A percentile compares a stretch with the other conserved stretches of the same genome.
Conservation (phyloP, 345 rosid species). For the Dipteronia sinensis region DNA sequence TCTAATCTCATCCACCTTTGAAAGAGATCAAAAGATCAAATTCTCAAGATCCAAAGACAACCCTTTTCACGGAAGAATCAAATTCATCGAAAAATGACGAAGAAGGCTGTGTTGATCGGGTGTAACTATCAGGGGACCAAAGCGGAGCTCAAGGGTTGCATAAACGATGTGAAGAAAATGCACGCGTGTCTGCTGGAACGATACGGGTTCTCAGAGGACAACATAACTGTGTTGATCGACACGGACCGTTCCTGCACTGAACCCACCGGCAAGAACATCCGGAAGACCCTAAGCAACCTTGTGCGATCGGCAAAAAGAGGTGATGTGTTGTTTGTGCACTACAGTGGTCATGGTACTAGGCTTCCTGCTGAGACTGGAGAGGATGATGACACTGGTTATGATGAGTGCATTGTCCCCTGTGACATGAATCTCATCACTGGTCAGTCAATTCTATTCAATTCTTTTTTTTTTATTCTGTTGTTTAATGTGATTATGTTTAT, state of each 20-base stretch:
- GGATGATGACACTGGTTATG: slow-evolving; percentile 92
- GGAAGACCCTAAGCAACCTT: slow-evolving; percentile 55
- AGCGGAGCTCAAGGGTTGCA: slow-evolving; percentile 87
- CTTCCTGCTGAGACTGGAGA: slow-evolving; percentile 96
- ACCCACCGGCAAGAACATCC: slow-evolving; percentile 84
- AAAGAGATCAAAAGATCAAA: not conserved
- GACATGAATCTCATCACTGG: slow-evolving; percentile 94
- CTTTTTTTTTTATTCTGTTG: not conserved
- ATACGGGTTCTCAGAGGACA: slow-evolving; percentile 62
- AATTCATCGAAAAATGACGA: slow-evolving; percentile 44
- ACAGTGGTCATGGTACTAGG: slow-evolving; percentile 98
- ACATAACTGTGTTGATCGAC: slow-evolving; percentile 72
- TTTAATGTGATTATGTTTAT: not conserved
- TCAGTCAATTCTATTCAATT: slow-evolving; percentile 8
- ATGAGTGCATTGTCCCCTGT: slow-evolving; percentile 92
- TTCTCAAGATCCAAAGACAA: not conserved
- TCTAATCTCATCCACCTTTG: not conserved
- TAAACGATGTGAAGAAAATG: slow-evolving; percentile 81
- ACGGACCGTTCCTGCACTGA: slow-evolving; percentile 57
- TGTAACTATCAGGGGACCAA: slow-evolving; percentile 82
- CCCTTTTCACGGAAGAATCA: not conserved
- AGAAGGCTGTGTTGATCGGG: slow-evolving; percentile 82
- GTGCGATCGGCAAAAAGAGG: slow-evolving; percentile 59
- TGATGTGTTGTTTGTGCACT: slow-evolving; percentile 75
- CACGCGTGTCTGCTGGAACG: slow-evolving; percentile 59